A percentile compares a stretch with the other conserved stretches of the same genome.
phyloP scores from a whole-genome alignment of 345 rosid species.

The Rhizophora mangle region DNA sequence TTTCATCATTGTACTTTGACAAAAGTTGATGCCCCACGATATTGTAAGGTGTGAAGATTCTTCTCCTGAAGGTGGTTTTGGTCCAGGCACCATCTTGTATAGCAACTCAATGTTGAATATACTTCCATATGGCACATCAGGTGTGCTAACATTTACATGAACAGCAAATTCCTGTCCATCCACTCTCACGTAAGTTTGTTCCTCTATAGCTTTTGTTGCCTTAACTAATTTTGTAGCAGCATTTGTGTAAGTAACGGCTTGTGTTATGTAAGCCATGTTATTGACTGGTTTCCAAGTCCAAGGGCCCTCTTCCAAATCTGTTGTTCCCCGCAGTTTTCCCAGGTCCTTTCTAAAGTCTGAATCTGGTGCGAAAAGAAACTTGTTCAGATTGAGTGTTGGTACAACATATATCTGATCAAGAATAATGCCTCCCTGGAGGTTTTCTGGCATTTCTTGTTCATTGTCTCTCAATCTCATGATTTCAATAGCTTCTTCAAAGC shows the following conservation, averaged over 20 bases:
- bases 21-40: conserved; percentile 72
- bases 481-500: conserved; percentile 66
- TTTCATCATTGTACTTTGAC: conserved; percentile 69
- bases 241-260: conserved; percentile 54
- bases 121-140: conserved; percentile 80
- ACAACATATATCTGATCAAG: conserved; percentile 51
- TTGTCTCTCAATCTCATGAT: conserved; percentile 44
- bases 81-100: conserved; percentile 68
- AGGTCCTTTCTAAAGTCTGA: conserved; percentile 66
- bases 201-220: conserved; percentile 74
- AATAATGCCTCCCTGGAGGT: conserved; percentile 70
- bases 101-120: conserved; percentile 65
- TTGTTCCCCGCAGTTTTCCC: conserved; percentile 60
- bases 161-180: conserved; percentile 53
- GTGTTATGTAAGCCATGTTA: conserved; percentile 38
- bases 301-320: conserved; percentile 63
- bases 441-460: conserved; percentile 57
- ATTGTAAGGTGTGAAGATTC: conserved; percentile 58
- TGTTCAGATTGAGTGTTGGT: conserved; percentile 48
- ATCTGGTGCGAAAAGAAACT: conserved; percentile 63
- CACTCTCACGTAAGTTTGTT: conserved; percentile 65
- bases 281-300: conserved; percentile 57
- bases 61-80: conserved; percentile 42
- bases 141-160: conserved; percentile 55
- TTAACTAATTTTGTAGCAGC: conserved; percentile 75